Conservation (phyloP, 2,329 filamentous ascomycete species). For the Colletotrichum sp. region DNA sequence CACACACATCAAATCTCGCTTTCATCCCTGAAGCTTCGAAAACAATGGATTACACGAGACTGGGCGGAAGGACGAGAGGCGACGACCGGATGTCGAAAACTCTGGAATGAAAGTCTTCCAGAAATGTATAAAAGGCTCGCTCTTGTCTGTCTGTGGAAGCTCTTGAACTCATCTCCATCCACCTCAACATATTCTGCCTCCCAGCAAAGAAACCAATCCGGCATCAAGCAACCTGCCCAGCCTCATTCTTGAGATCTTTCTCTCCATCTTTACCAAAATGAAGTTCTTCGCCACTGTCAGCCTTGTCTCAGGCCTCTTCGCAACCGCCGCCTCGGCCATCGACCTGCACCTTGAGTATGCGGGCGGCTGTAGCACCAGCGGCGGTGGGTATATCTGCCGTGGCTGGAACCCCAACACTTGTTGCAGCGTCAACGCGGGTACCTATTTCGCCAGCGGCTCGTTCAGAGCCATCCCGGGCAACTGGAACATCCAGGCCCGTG, state of each 20-base stretch:
- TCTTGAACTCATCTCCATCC: background rate
- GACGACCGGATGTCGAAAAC: background rate
- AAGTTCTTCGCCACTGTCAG: background rate
- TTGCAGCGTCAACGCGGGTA: slow-evolving; percentile 6
- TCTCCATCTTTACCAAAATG: slow-evolving; percentile 3
- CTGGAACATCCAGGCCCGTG: background rate
- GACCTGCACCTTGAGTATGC: slow-evolving; percentile 14
- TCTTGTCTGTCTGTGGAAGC: background rate
- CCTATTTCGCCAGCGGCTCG: slow-evolving; percentile 1
- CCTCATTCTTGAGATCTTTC: background rate
- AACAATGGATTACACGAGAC: background rate
- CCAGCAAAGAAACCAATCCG: background rate
- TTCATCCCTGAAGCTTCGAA: background rate
- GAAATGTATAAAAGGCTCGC: slow-evolving; percentile 4
- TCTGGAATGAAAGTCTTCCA: background rate
- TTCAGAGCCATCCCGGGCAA: slow-evolving; percentile 3
- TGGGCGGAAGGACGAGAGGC: background rate
- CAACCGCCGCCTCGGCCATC: slow-evolving; percentile 7
- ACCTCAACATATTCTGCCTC: background rate
- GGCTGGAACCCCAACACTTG: background rate
- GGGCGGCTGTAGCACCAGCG: slow-evolving; percentile 8
- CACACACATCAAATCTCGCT: background rate
- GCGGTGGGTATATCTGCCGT: background rate
- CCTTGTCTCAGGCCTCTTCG: slow-evolving; percentile 8
- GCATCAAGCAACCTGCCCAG: background rate